These are phyloP conservation scores for Sungouiozyma intestinalis DNA, from an alignment of 805 yeast genomes.

Conservation along the genomic window DNA sequence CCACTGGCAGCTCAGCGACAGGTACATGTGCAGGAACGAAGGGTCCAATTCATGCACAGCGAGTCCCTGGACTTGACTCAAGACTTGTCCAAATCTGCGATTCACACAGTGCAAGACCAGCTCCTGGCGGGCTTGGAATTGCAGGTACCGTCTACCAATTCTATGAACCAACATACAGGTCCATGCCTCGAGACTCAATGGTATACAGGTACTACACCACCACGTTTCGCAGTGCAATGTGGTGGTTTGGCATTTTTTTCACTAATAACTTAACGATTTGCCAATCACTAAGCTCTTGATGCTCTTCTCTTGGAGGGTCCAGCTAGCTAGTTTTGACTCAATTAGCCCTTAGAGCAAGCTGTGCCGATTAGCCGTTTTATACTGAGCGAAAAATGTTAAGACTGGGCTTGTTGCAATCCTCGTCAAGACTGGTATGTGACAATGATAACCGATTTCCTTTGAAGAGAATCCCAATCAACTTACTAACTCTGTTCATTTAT, in stretches of 20 bases:
- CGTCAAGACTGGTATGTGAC: constrained; percentile 23
- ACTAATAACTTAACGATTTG: too few species aligned
- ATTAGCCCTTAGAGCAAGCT: too few species aligned
- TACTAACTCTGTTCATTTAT: too few species aligned
- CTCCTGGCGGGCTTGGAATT: background rate
- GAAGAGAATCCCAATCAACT: background rate
- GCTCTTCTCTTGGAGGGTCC: too few species aligned
- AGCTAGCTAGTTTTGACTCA: too few species aligned
- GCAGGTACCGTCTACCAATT: constrained; percentile 4
- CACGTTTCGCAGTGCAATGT: background rate
- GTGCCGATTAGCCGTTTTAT: too few species aligned
- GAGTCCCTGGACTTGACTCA: constrained; percentile 7
- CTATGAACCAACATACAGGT: constrained; percentile 7
- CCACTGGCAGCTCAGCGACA: constrained; percentile 19
- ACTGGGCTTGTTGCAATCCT: constrained; percentile 19
- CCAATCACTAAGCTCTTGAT: too few species aligned
- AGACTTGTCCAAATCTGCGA: constrained; percentile 15
- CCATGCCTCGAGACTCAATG: constrained; percentile 1
- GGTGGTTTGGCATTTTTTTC: background rate
- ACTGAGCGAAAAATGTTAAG: constrained; percentile 12
- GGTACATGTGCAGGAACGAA: constrained; percentile 14
- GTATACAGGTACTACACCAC: background rate
- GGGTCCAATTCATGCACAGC: constrained; percentile 18
- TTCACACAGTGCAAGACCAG: constrained; percentile 19
- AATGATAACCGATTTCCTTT: background rate